Evolutionary conservation across 176 grass and related monocot species (phyloP).

Genomic region (Metroxylon sagu): DNA sequence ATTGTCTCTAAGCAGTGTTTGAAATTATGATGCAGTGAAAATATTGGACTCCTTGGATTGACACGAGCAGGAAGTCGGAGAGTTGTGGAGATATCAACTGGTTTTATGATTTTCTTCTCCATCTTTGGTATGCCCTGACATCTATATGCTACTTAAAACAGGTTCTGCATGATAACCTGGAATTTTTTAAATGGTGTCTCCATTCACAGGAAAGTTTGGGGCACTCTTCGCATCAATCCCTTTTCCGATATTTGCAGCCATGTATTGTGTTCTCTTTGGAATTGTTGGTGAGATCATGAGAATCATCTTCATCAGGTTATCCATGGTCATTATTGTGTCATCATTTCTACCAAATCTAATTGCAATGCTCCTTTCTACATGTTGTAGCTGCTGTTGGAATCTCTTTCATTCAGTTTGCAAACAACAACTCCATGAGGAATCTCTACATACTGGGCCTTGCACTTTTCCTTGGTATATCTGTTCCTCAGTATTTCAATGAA

Average conservation of each 20-base stretch:
- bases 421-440: conserved; percentile 97
- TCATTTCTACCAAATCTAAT: background rate
- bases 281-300: conserved; percentile 59
- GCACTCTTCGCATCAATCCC: conserved; percentile 96
- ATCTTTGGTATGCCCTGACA: conserved; percentile 54
- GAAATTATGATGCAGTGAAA: conserved; percentile 49
- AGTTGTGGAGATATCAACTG: conserved; percentile 86
- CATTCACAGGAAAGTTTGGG: conserved; percentile 86
- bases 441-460: conserved; percentile 80
- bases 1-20: background rate
- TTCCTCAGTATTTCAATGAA: conserved; percentile 91
- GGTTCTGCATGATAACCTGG: too few relatives aligned
- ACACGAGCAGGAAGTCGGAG: conserved; percentile 91
- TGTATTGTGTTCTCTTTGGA: conserved; percentile 87
- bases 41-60: conserved; percentile 81
- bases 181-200: background rate
- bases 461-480: conserved; percentile 76
- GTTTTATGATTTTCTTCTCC: conserved; percentile 98
- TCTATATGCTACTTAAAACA: too few relatives aligned
- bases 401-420: conserved; percentile 75
- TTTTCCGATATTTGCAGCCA: conserved; percentile 80
- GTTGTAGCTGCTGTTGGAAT: conserved; percentile 74
- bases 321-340: background rate
- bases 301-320: too few relatives aligned
- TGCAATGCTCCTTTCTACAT: background rate